These are phyloP conservation scores for Globisporangium lucens DNA, from an alignment of 352 stramenopile genomes.

Conservation along the genomic window DNA sequence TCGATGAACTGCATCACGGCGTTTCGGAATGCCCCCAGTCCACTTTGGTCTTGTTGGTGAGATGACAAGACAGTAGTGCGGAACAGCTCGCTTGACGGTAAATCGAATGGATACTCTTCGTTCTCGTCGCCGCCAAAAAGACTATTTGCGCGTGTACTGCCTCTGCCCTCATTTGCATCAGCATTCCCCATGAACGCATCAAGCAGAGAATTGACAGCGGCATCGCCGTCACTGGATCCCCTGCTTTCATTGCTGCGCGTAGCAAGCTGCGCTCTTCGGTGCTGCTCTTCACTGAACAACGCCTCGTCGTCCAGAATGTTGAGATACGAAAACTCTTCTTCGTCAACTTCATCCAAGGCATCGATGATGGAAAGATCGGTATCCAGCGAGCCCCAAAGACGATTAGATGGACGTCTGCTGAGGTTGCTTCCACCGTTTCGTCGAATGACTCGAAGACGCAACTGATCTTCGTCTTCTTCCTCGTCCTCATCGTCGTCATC, in stretches of 20 bases:
- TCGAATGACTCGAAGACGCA: slow-evolving; percentile 51
- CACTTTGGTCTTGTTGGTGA: slow-evolving; percentile 13
- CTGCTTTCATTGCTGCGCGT: slow-evolving; percentile 18
- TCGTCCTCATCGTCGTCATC: slow-evolving; percentile 58
- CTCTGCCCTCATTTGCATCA: slow-evolving; percentile 3
- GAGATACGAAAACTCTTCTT: slow-evolving; percentile 84
- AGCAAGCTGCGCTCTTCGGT: slow-evolving; percentile 31
- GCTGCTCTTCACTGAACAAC: slow-evolving; percentile 53
- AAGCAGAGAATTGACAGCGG: slow-evolving; percentile 13
- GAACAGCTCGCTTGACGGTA: slow-evolving; percentile 19
- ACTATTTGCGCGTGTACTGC: background rate
- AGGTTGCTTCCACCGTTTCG: slow-evolving; percentile 28
- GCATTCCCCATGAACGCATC: slow-evolving; percentile 15
- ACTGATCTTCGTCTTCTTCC: slow-evolving; percentile 56
- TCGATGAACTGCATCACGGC: slow-evolving; percentile 55
- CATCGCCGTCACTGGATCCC: background rate
- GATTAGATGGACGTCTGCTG: slow-evolving; percentile 36
- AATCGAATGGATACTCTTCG: slow-evolving; percentile 17
- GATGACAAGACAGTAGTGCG: background rate
- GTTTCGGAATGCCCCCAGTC: slow-evolving; percentile 9
- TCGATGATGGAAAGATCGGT: slow-evolving; percentile 68
- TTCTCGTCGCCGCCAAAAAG: background rate
- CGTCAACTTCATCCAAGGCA: slow-evolving; percentile 75
- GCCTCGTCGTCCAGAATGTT: slow-evolving; percentile 70
- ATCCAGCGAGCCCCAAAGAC: slow-evolving; percentile 70